A percentile compares a stretch with the other conserved stretches of the same genome.
phyloP scores from a whole-genome alignment of 306 rosid genomes.

The Rosa chinensis region DNA sequence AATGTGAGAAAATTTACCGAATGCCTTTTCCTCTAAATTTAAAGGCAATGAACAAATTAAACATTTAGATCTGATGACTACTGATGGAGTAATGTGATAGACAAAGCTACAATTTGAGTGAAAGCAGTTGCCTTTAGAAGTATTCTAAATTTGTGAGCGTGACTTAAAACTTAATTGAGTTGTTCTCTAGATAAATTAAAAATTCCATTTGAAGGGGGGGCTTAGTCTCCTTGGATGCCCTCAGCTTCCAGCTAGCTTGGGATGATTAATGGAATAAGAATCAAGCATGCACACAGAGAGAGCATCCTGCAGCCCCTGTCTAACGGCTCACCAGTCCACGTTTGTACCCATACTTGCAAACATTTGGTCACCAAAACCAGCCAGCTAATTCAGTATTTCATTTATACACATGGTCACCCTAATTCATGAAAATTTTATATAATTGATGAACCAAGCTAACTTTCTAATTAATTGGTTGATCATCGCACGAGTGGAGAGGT shows the following conservation, averaged over 20 bases:
- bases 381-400: neutral
- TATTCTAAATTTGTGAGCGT: no score
- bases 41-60: no score
- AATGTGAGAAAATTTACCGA: neutral
- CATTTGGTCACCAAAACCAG: conserved; percentile 7
- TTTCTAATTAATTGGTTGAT: neutral
- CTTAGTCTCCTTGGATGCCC: conserved; percentile 27
- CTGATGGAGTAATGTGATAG: no score
- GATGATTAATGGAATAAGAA: neutral
- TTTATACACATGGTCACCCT: conserved; percentile 16
- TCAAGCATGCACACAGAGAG: neutral
- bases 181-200: no score
- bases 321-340: conserved; percentile 9
- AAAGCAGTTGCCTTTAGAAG: no score
- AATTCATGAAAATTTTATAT: neutral
- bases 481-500: conserved; percentile 13
- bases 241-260: conserved; percentile 20
- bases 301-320: conserved; percentile 24
- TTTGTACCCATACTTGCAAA: conserved; percentile 10
- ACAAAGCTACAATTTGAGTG: no score
- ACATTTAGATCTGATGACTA: no score
- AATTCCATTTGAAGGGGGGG: neutral
- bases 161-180: no score
- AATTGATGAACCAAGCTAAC: neutral
- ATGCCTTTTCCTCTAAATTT: no score